Percentiles rank a stretch among this genome's conserved stretches.
phyloP scores from a whole-genome alignment of 306 rosid species.

The Quercus variabilis region DNA sequence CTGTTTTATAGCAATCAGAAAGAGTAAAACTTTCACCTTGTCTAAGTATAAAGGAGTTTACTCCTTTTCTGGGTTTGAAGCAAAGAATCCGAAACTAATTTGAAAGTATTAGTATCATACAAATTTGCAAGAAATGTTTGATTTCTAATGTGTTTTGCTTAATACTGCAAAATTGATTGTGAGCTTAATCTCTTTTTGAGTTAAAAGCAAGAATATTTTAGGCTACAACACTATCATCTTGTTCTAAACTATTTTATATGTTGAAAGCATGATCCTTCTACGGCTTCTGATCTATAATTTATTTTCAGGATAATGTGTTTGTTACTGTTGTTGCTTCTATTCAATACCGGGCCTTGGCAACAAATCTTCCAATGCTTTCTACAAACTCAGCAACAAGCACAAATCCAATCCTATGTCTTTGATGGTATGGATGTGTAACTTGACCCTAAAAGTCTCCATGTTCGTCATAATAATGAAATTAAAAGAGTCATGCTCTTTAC shows the following conservation, averaged over 20 bases:
- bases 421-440: constrained; percentile 38
- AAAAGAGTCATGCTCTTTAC: neutral
- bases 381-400: constrained; percentile 52
- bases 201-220: neutral
- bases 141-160: neutral
- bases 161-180: neutral
- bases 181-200: neutral
- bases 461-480: neutral
- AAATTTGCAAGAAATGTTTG: neutral
- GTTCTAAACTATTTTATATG: neutral
- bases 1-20: neutral
- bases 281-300: constrained; percentile 9
- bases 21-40: neutral
- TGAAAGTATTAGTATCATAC: neutral
- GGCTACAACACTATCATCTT: neutral
- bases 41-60: neutral
- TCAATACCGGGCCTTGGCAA: constrained; percentile 52
- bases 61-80: neutral
- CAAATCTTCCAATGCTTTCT: constrained; percentile 50
- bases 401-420: constrained; percentile 57
- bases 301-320: constrained; percentile 51
- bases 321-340: constrained; percentile 55
- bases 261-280: neutral
- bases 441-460: neutral
- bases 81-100: neutral